phyloP scores from a whole-genome alignment of 371 early-diverging fungal genomes.

The Apophysomyces variabilis region DNA sequence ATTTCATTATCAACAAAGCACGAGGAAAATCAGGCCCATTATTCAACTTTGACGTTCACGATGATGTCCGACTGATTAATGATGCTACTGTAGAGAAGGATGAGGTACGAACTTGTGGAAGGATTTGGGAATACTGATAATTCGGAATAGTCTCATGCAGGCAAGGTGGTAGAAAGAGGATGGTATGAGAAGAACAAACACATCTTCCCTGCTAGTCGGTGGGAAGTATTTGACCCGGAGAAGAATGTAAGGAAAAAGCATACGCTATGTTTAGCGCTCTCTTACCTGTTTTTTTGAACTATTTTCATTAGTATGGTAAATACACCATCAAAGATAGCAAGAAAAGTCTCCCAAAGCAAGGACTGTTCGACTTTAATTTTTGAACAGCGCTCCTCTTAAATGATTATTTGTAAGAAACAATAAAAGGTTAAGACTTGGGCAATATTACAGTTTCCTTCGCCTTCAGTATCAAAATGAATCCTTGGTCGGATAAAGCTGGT shows the following conservation, averaged over 20 bases:
- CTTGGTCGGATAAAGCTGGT: slow-evolving; percentile 8
- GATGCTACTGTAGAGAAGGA: slow-evolving; percentile 92
- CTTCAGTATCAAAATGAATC: background rate
- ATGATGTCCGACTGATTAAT: slow-evolving; percentile 87
- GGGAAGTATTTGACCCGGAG: slow-evolving; percentile 93
- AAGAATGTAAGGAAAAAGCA: slow-evolving; percentile 58
- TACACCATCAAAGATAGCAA: slow-evolving; percentile 72
- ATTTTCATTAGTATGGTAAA: slow-evolving; percentile 67
- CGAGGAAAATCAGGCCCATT: slow-evolving; percentile 96
- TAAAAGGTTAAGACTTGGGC: background rate
- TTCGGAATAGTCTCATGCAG: slow-evolving; percentile 81
- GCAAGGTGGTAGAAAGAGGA: slow-evolving; percentile 90
- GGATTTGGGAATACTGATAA: background rate
- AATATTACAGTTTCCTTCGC: too few relatives aligned
- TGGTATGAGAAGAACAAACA: slow-evolving; percentile 98
- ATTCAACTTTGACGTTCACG: slow-evolving; percentile 93
- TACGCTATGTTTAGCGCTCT: background rate
- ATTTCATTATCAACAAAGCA: slow-evolving; percentile 94
- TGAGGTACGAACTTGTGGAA: slow-evolving; percentile 48
- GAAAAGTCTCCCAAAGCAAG: slow-evolving; percentile 11
- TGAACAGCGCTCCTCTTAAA: slow-evolving; percentile 10
- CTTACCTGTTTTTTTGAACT: slow-evolving; percentile 4
- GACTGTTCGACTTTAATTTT: slow-evolving; percentile 9
- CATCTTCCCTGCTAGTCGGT: slow-evolving; percentile 93
- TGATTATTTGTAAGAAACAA: background rate